Evolutionary conservation across 768 basidiomycete species (phyloP), one percentile per base, ranked within the genome.

Genomic region (Suillus cothurnatus): DNA sequence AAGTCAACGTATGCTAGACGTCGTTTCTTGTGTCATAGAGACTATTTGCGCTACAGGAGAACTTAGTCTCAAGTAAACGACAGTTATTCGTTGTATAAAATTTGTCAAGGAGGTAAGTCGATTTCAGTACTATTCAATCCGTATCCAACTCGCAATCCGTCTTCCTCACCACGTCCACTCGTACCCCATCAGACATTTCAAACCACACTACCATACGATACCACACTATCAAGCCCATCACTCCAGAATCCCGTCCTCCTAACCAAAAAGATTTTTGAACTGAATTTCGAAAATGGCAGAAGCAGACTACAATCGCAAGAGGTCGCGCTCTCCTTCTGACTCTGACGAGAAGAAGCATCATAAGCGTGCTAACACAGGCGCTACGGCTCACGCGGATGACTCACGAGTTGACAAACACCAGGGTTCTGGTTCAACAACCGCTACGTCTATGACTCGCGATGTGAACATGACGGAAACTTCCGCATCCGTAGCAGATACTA

Each of bases 321-420:
- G 92, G 73, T 94, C 92, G 71, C 92, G 92, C 75, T 94, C 92
- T 61, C 88, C 91, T 65, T 92, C 91, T 74, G 90, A 92, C 81
- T 85, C 82, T 76, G 92, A 93, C 73, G 84, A 89, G 73, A 88
- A 88, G 74, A 92, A 93, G 81, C 85, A 86, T 70, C 82, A 89
- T 78, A 94, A 94, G 81, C 90, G 92, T 77, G 84, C 89, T 78
- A 94, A 94, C 76, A 94, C 89, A 68, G 92, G 92, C 82, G 83
- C 83, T 74, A 77, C 84, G 66, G 80, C 84, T 67, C 76, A 80
- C 72, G 80, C 87, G 81, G 83, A 91, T 89, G 88, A 88, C 79
- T 82, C 81, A 72, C 80, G 81, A 71, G 76, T 78, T 72, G 72
- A 72, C 68, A 81, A 81, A 76, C 81, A 75, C 78, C 83, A 80